Conservation (phyloP, 2,329 filamentous ascomycete species). For the Clonostachys rhizophaga region DNA sequence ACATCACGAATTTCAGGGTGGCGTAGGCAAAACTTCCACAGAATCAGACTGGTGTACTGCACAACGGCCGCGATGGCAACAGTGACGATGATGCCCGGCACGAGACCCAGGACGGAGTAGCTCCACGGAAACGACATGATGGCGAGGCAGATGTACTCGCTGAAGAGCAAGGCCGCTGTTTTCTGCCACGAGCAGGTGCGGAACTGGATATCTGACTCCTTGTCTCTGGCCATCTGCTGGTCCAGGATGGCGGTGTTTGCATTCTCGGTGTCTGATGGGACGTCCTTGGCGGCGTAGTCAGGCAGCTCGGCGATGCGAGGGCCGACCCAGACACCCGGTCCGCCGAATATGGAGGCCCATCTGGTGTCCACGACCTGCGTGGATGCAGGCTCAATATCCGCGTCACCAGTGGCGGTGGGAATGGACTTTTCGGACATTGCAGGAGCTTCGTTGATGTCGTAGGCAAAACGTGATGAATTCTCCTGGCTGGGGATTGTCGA, state of each 20-base stretch:
- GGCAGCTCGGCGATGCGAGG: constrained; percentile 40
- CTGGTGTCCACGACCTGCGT: too few species aligned
- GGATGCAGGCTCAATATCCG: too few species aligned
- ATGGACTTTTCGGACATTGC: too few species aligned
- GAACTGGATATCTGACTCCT: constrained; percentile 80
- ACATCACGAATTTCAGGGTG: constrained; percentile 91
- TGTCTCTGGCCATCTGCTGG: constrained; percentile 72
- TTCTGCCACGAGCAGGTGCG: constrained; percentile 93
- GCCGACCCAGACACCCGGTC: constrained; percentile 34
- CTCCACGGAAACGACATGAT: constrained; percentile 98
- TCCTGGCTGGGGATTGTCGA: too few species aligned
- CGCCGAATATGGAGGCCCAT: constrained; percentile 28
- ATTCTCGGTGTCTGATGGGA: too few species aligned
- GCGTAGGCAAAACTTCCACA: constrained; percentile 83
- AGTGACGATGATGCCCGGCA: constrained; percentile 80
- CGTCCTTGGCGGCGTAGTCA: constrained; percentile 26
- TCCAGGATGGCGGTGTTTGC: constrained; percentile 33
- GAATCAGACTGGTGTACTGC: constrained; percentile 63
- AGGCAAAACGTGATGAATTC: too few species aligned
- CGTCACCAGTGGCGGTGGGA: too few species aligned
- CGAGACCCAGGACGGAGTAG: constrained; percentile 80
- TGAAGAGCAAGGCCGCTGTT: constrained; percentile 87
- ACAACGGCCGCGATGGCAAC: constrained; percentile 73
- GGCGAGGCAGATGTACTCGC: constrained; percentile 86
- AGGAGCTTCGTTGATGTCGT: too few species aligned